Conservation (phyloP, 2,329 filamentous ascomycete genomes). For the Fusarium napiforme region DNA sequence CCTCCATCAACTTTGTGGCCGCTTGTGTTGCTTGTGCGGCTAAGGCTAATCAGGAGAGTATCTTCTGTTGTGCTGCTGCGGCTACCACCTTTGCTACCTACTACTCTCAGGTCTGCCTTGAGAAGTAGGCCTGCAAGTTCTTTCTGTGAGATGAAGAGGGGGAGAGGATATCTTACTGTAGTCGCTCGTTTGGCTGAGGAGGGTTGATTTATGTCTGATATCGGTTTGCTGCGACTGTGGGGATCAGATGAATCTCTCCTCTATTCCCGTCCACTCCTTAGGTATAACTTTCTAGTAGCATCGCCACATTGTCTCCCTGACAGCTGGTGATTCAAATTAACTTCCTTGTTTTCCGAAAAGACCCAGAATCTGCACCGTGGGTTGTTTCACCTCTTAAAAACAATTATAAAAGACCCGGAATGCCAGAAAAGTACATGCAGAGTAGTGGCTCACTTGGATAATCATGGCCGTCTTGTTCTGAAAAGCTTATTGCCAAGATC, state of each 20-base stretch:
- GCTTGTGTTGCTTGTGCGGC: constrained; percentile 23
- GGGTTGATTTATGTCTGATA: no score
- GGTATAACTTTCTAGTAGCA: not conserved
- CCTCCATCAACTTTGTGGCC: constrained; percentile 20
- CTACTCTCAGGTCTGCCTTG: constrained; percentile 27
- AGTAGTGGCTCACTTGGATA: not conserved
- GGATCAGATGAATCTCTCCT: accelerated
- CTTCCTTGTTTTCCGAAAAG: not conserved
- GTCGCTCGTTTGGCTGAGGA: not conserved
- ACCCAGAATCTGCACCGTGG: accelerated
- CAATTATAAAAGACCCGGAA: accelerated
- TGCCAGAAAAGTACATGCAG: no score
- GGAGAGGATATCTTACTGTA: not conserved
- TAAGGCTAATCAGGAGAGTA: constrained; percentile 23
- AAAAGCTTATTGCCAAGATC: not conserved
- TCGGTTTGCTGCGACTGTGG: accelerated
- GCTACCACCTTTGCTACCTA: constrained; percentile 21
- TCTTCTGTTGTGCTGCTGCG: constrained; percentile 27
- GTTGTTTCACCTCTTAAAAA: accelerated
- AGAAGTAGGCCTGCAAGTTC: not conserved
- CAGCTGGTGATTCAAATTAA: not conserved
- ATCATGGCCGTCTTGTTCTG: not conserved
- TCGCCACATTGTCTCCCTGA: not conserved
- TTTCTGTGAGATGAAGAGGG: accelerated
- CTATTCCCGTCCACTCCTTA: not conserved